Evolutionary conservation across 495 filamentous ascomycete species (phyloP).

Genomic region (Tirmania nivea): DNA sequence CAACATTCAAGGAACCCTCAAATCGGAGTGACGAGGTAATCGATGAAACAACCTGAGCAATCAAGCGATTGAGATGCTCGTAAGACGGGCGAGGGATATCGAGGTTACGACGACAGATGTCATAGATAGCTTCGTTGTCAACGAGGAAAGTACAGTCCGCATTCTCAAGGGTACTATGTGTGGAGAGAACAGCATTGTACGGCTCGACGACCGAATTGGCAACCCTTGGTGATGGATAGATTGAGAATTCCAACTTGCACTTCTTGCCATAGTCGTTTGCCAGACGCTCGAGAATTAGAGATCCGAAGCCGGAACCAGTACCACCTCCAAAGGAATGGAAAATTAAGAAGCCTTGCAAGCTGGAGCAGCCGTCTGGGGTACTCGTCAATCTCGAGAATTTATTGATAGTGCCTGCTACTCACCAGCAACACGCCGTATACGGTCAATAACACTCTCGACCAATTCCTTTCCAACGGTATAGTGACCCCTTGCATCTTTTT

Average conservation of each 20-base stretch:
- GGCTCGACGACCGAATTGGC: conserved; percentile 96
- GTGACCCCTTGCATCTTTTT: conserved; percentile 57
- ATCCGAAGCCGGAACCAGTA: conserved; percentile 95
- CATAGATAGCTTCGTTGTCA: conserved; percentile 98
- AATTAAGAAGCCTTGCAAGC: conserved; percentile 94
- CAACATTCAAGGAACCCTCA: conserved; percentile 96
- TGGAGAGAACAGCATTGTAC: conserved; percentile 97
- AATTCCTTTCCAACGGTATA: conserved; percentile 98
- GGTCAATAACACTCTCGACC: conserved; percentile 90
- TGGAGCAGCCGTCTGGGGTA: conserved; percentile 60
- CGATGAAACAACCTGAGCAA: conserved; percentile 96
- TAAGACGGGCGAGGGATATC: conserved; percentile 92
- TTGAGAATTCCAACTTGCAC: conserved; percentile 97
- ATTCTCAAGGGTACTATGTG: conserved; percentile 96
- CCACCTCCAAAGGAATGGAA: conserved; percentile 99
- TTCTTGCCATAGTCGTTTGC: conserved; percentile 99
- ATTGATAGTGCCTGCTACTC: not conserved
- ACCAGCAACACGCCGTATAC: conserved; percentile 69
- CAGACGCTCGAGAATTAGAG: conserved; percentile 89
- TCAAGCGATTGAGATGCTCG: conserved; percentile 95
- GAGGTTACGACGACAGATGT: conserved; percentile 94
- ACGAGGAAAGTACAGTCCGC: conserved; percentile 99
- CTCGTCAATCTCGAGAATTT: not conserved
- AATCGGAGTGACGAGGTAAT: conserved; percentile 97
- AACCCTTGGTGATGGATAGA: conserved; percentile 92